phyloP scores from a whole-genome alignment of 169 alveolate genomes.

The Cryptosporidium viatorum region DNA sequence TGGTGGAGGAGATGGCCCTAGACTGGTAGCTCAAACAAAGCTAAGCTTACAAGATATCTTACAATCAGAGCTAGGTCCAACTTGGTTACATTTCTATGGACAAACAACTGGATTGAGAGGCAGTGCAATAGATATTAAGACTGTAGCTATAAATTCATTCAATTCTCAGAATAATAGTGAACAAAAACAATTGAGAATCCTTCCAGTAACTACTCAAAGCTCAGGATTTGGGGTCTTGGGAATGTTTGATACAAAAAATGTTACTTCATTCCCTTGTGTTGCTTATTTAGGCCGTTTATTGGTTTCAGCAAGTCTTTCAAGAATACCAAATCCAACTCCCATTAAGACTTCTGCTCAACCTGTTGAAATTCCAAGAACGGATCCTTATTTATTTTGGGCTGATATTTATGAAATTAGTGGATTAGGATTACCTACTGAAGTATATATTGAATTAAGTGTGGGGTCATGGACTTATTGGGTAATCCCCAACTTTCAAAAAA shows the following conservation, averaged over 20 bases:
- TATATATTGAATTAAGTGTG: conserved; percentile 66
- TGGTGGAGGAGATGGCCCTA: conserved; percentile 76
- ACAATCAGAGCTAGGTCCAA: conserved; percentile 55
- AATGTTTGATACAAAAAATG: conserved; percentile 61
- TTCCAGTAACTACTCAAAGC: conserved; percentile 3
- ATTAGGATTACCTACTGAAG: conserved; percentile 51
- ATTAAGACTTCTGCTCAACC: conserved; percentile 55
- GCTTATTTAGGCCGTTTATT: conserved; percentile 66
- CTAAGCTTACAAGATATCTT: conserved; percentile 63
- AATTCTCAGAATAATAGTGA: conserved; percentile 35
- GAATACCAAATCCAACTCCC: conserved; percentile 74
- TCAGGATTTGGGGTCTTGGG: conserved; percentile 62
- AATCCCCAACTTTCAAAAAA: conserved; percentile 40
- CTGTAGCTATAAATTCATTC: conserved; percentile 32
- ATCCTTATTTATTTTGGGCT: conserved; percentile 73
- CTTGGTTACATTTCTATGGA: conserved; percentile 74
- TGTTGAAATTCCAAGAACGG: conserved; percentile 38
- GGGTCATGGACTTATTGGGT: conserved; percentile 75
- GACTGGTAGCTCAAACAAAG: conserved; percentile 74
- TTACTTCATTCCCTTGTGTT: conserved; percentile 57
- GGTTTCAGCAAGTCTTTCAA: conserved; percentile 73
- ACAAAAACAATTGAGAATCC: not conserved
- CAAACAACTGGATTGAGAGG: conserved; percentile 75
- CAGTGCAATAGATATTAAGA: conserved; percentile 51
- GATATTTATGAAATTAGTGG: conserved; percentile 73